Base-by-base conservation (phyloP, 805 yeast species). In the Debaryomyces maramus region DNA sequence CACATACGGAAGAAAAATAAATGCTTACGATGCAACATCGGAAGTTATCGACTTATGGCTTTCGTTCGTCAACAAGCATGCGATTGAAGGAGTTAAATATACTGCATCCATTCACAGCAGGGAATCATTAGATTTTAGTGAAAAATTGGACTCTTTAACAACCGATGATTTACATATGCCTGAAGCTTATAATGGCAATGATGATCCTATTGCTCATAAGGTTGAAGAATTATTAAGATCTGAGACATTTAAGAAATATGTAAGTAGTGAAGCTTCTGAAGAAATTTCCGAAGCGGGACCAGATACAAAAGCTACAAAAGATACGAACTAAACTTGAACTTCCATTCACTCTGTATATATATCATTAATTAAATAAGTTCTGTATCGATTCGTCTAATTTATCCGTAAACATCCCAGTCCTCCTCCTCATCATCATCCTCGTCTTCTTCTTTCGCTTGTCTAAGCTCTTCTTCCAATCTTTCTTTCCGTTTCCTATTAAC, bases 381-480 rank as follows among this genome's bases (percentile, higher is more conserved):
- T 32, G n/a, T 16, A 24, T 13, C 32, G 13, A 13, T 16, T 6
- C 9, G 11, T 24, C 9, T 20, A 9, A 16, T 38, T 44, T 56
- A 84, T 2, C 91, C 96, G 56, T 85, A 88, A 73, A 86, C 78
- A 22, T 87, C 91, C 82, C 88, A 82, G 36, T 81, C 89, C 38
- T 83, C 87, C 38, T 77, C 78, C 35, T 79, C 80, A 15, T 72
- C 85, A 14, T 65, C 72, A 38, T 79, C 81, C 8, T 76, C 77
- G 51, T 65, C 57, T 50, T 62, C 58, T 65, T 77, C 67, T 65
- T 77, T 37, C 1, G 65, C 63, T 19, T 53, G 45, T 32, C 54
- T 45, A 8, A 67, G 52, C 46, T 68, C 74, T 39, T 58, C 59
- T 22, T 60, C 66, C 13, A 70, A 50, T 43, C 55, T 55, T 38